Percentiles rank a stretch among this genome's conserved stretches.
Evolutionary conservation across 352 stramenopile genomes (phyloP).

Genomic region (Phytophthora syringae): DNA sequence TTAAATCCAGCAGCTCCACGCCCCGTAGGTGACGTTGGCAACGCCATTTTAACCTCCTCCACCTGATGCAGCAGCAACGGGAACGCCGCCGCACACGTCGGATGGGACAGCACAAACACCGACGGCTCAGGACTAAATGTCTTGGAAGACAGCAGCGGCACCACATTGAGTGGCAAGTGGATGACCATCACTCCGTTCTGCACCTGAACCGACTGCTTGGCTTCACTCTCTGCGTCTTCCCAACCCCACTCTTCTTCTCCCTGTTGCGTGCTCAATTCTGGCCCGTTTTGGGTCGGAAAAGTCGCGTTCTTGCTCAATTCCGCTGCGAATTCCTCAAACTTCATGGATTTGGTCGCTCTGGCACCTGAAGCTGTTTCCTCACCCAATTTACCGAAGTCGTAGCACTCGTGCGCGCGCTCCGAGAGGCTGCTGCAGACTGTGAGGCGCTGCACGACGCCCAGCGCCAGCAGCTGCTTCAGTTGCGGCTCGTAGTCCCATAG

Average conservation of each 20-base stretch:
- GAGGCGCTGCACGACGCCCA: conserved; percentile 47
- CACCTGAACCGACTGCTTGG: background rate
- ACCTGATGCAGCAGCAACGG: conserved; percentile 73
- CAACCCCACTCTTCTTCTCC: conserved; percentile 60
- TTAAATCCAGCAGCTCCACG: conserved; percentile 8
- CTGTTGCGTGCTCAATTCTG: conserved; percentile 8
- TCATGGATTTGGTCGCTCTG: conserved; percentile 39
- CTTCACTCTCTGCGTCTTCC: conserved; percentile 35
- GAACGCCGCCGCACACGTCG: conserved; percentile 71
- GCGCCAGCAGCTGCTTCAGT: conserved; percentile 43
- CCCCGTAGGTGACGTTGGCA: conserved; percentile 12
- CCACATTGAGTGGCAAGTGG: conserved; percentile 65
- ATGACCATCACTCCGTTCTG: conserved; percentile 45
- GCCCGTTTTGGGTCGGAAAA: conserved; percentile 15
- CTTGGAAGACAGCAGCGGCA: conserved; percentile 58
- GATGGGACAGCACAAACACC: conserved; percentile 76
- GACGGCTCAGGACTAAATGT: conserved; percentile 51
- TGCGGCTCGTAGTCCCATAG: conserved; percentile 66
- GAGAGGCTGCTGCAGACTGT: conserved; percentile 74
- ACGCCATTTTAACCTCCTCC: conserved; percentile 6
- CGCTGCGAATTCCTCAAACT: conserved; percentile 54
- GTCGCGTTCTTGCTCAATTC: conserved; percentile 29
- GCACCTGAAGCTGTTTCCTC: conserved; percentile 16
- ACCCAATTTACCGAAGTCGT: conserved; percentile 45
- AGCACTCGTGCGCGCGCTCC: conserved; percentile 75